Evolutionary conservation across 805 yeast genomes (phyloP).

Genomic region (Cyberlindnera mrakii): DNA sequence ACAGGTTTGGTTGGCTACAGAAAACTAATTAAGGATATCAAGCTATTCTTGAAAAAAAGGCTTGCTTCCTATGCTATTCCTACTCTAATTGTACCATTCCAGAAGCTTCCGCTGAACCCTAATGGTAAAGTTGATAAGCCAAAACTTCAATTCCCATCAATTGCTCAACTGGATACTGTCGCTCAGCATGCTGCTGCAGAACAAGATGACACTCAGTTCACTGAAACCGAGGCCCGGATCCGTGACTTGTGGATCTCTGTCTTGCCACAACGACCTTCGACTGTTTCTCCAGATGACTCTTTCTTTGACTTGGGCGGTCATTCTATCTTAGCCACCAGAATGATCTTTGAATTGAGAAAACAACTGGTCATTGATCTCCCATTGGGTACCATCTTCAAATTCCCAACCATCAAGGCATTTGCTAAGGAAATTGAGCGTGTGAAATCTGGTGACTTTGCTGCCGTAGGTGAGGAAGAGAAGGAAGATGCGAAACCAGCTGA

Average conservation of each 20-base stretch:
- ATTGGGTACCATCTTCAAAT: slow-evolving; percentile 81
- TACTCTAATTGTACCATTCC: slow-evolving; percentile 80
- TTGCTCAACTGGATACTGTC: slow-evolving; percentile 76
- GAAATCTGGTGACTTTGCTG: slow-evolving; percentile 43
- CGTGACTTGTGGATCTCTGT: slow-evolving; percentile 82
- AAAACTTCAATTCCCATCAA: slow-evolving; percentile 89
- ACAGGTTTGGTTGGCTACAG: slow-evolving; percentile 72
- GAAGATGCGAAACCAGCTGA: slow-evolving; percentile 27
- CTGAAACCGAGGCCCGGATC: slow-evolving; percentile 58
- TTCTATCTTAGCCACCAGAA: slow-evolving; percentile 91
- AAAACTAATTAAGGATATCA: slow-evolving; percentile 73
- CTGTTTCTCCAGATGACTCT: slow-evolving; percentile 72
- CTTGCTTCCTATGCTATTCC: slow-evolving; percentile 94
- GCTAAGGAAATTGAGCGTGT: slow-evolving; percentile 64
- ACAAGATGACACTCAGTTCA: slow-evolving; percentile 47
- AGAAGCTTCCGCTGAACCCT: slow-evolving; percentile 87
- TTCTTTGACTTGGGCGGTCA: slow-evolving; percentile 98
- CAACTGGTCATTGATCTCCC: slow-evolving; percentile 77
- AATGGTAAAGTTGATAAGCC: slow-evolving; percentile 99
- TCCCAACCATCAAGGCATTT: slow-evolving; percentile 78
- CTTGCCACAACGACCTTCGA: slow-evolving; percentile 78
- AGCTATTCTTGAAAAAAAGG: slow-evolving; percentile 77
- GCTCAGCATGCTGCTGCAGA: slow-evolving; percentile 42
- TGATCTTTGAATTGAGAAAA: slow-evolving; percentile 89
- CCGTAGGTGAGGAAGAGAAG: slow-evolving; percentile 31